Evolutionary conservation across 352 stramenopile genomes (phyloP), one percentile per base, ranked within the genome.

Genomic region (Thalassiosira mediterranea): DNA sequence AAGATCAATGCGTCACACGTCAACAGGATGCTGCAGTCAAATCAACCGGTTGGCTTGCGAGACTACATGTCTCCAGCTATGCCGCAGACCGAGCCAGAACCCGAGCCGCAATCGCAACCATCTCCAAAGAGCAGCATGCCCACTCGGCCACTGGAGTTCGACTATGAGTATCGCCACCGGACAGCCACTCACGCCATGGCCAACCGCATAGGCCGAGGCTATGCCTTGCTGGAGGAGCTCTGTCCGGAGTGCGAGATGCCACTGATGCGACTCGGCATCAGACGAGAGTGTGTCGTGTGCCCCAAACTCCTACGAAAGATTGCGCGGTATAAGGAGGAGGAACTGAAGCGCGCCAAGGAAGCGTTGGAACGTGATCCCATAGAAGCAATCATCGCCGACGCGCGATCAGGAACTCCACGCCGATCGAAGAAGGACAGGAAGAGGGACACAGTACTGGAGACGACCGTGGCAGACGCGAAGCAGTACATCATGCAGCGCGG

Each of bases 101-200:
- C 34, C 47, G 34, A 23, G 8, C 19, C 47, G 8, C 47, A 56
- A 34, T 37, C 19, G 34, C 46, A 53, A 53, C 34, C 47, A 11
- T 15, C 17, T 37, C 23, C 21, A 13, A 3, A 32, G 15, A 4
- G 31, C 32, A 34, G 48, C 3, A 19, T 3, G 3, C 60, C 60
- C 10, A 59, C 21, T n/a, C 40, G 31, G 10, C 53, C 56, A 11
- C 13, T 37, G 15, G 56, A 76, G 7, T 68, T 76, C 47, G 66
- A 76, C 26, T 69, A 76, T 26, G 53, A 66, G n/a, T 76, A 69
- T 42, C 66, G 56, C 51, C 56, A 76, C 37, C 42, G 38, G 29
- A 23, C 69, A n/a, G 57, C 66, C 1, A 62, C 57, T 0, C 60
- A 64, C 23, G 38, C 31, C 31, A 69, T 69, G 66, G 48, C 34